Evolutionary conservation across 108 stramenopile genomes (phyloP).

Genomic region (Cylindrotheca closterium): DNA sequence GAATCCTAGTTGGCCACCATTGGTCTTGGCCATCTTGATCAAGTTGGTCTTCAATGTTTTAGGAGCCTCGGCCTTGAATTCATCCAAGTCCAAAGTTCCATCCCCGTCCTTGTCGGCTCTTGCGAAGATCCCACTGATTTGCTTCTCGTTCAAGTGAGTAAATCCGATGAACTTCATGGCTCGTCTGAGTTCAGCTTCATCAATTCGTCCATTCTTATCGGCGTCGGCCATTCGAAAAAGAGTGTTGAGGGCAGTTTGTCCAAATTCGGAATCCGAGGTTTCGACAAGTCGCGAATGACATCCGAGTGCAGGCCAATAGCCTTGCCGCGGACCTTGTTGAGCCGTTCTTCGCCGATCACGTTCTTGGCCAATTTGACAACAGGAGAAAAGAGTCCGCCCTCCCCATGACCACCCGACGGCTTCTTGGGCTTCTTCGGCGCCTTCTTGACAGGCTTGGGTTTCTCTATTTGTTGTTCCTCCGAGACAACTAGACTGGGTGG

Average conservation of each 20-base stretch:
- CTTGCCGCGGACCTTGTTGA: slow-evolving; percentile 80
- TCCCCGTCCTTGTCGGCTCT: slow-evolving; percentile 73
- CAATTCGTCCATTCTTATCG: slow-evolving; percentile 60
- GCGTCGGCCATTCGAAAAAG: slow-evolving; percentile 61
- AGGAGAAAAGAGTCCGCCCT: slow-evolving; percentile 72
- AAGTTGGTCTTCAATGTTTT: slow-evolving; percentile 73
- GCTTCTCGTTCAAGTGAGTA: slow-evolving; percentile 71
- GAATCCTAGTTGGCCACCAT: slow-evolving; percentile 84
- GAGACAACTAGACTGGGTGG: neutral
- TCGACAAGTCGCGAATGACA: slow-evolving; percentile 68
- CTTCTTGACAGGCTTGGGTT: neutral
- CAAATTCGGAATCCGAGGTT: slow-evolving; percentile 64
- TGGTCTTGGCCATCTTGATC: slow-evolving; percentile 85
- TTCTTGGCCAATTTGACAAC: slow-evolving; percentile 56
- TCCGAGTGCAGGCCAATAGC: slow-evolving; percentile 70
- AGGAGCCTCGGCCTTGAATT: slow-evolving; percentile 71
- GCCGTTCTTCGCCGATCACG: slow-evolving; percentile 57
- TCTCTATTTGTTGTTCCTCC: neutral
- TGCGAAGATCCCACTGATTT: slow-evolving; percentile 64
- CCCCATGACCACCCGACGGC: neutral
- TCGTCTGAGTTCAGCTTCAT: slow-evolving; percentile 48
- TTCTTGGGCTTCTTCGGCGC: slow-evolving; percentile 10
- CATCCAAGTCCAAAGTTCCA: slow-evolving; percentile 64
- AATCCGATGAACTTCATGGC: slow-evolving; percentile 71
- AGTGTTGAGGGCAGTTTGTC: slow-evolving; percentile 46